phyloP scores from a whole-genome alignment of 106 monocot genomes.

The Apostasia shenzhenica region DNA sequence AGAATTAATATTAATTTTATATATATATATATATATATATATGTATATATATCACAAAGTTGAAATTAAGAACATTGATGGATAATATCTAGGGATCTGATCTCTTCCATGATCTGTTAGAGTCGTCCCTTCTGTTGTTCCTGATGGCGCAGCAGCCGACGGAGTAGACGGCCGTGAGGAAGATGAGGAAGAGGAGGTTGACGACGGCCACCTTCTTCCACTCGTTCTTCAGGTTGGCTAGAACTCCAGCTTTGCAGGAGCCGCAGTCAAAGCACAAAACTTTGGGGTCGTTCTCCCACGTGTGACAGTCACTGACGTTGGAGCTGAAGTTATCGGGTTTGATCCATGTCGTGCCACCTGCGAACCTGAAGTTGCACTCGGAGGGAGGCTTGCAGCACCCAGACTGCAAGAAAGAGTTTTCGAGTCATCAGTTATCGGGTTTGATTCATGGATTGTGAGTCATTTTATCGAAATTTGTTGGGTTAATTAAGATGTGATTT shows the following conservation, averaged over 20 bases:
- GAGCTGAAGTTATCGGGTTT: conserved; percentile 8
- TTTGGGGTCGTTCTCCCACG: conserved; percentile 22
- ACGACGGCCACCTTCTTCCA: conserved; percentile 41
- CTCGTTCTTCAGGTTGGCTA: conserved; percentile 36
- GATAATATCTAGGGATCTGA: background rate
- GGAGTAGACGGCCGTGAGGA: conserved; percentile 33
- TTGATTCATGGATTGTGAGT: no score
- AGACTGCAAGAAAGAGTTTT: conserved; percentile 15
- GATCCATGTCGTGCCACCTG: conserved; percentile 18
- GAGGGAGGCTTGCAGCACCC: conserved; percentile 46
- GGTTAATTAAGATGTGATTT: no score
- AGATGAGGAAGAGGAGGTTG: conserved; percentile 31
- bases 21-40: no score
- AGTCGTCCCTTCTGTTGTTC: conserved; percentile 32
- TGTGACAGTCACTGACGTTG: conserved; percentile 19
- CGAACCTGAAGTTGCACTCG: conserved; percentile 24
- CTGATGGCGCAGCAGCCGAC: conserved; percentile 41
- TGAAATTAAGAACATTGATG: no score
- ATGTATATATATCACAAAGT: no score
- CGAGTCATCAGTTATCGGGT: background rate
- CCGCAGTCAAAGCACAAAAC: conserved; percentile 30
- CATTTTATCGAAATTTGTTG: no score
- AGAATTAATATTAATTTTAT: no score
- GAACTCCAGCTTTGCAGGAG: conserved; percentile 41
- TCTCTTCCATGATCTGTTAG: conserved; percentile 26